Evolutionary conservation across 2,329 filamentous ascomycete species (phyloP), one percentile per base, ranked within the genome.

Genomic region (Ophiostoma novo-ulmi): DNA sequence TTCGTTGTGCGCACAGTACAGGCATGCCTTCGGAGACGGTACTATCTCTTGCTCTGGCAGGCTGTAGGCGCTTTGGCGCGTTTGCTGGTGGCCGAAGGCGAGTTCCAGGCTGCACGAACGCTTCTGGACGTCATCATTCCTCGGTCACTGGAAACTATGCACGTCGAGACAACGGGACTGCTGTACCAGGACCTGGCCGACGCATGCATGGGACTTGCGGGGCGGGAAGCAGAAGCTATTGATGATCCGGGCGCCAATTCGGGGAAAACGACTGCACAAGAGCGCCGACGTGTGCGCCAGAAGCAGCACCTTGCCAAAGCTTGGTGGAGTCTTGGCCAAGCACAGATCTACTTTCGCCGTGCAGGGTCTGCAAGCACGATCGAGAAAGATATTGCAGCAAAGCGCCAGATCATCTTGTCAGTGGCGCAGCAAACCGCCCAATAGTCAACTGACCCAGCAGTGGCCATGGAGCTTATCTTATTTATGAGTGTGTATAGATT

Each of bases 161-260:
- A 90, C 66, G 81, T 84, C 1, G 82, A 82, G 66, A 81, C 92
- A 17, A 84, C 85, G 0, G 93, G 89, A 0, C 84, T 82, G 31
- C 83, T 93, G 22, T 94, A 94, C 78, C 85, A 86, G 1, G 79
- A 87, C 31, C 84, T 96, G 3, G 91, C 87, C 0, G 93, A 97
- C 77, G 89, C 91, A 0, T 87, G 89, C 75, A 91, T 97, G 82
- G 93, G 93, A 0, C 80, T 91, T 73, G 92, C 92, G 0, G 90
- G 92, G 48, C 41, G 66, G 63, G 39, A 68, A 22, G 41, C 48
- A 13, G 63, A 44, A 11, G 65, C 64, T 20, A 20, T n/a, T 17
- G n/a, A 35, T 41, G 13, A n/a, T 14, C n/a, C 35, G 2, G 35
- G 44, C 44, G 14, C 44, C 14, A 48, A 17, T 17, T 48, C 17